Conservation (phyloP, 768 basidiomycete species). For the Xanthoconium purpureum region DNA sequence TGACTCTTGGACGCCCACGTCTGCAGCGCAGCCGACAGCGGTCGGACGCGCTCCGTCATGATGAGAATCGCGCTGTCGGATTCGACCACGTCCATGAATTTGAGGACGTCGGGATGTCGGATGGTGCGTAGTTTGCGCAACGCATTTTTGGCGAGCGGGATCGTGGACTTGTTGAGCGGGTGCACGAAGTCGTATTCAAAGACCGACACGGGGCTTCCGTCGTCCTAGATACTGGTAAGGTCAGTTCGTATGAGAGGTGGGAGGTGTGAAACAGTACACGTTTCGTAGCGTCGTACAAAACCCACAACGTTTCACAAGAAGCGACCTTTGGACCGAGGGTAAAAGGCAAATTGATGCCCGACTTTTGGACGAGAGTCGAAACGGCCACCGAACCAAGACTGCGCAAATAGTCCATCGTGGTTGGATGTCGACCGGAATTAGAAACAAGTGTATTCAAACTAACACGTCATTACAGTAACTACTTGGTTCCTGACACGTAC, state of each 20-base stretch:
- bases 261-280: slow-evolving; percentile 49
- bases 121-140: slow-evolving; percentile 86
- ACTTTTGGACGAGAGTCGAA: slow-evolving; percentile 88
- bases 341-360: slow-evolving; percentile 87
- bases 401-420: slow-evolving; percentile 75
- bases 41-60: slow-evolving; percentile 90
- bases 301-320: slow-evolving; percentile 75
- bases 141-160: slow-evolving; percentile 84
- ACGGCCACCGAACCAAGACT: slow-evolving; percentile 84
- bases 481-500: too few relatives aligned
- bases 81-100: slow-evolving; percentile 91
- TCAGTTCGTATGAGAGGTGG: slow-evolving; percentile 8
- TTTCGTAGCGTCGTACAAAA: slow-evolving; percentile 83
- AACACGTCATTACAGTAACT: too few relatives aligned
- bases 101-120: slow-evolving; percentile 94
- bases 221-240: slow-evolving; percentile 60
- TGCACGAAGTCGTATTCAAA: slow-evolving; percentile 88
- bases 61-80: slow-evolving; percentile 85
- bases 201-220: slow-evolving; percentile 77
- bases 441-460: too few relatives aligned
- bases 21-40: slow-evolving; percentile 60
- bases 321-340: slow-evolving; percentile 71
- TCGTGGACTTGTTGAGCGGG: slow-evolving; percentile 50
- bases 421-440: too few relatives aligned
- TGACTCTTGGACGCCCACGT: slow-evolving; percentile 58